Evolutionary conservation across 148 eudicot genomes (phyloP), one percentile per base, ranked within the genome.

Genomic region (Rhododendron williamsianum): DNA sequence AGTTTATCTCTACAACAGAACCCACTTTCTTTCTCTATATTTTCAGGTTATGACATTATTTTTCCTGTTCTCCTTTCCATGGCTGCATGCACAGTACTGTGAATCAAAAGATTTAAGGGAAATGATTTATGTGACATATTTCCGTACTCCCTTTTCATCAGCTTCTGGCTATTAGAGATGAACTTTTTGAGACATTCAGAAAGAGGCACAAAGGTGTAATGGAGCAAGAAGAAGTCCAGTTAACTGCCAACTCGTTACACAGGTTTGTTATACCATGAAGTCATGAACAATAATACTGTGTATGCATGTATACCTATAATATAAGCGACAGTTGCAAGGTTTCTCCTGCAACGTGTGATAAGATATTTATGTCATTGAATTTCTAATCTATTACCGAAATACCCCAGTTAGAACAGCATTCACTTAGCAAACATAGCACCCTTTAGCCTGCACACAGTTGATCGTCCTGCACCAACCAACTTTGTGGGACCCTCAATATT

Each of bases 121-220:
- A 71, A 12, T 12, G 76, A 27, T 30, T 74, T 56, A 49, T 82
- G 80, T 87, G 79, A 86, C 86, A 43, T 36, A 58, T 49, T 43
- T 81, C 65, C 82, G 82, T 65, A 30, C 81, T 78, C 84, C 63
- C 46, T 84, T 77, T 82, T 86, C 76, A 30, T 87, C 92, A 95
- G 98, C 86, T 95, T 83, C 79, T 95, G 73, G 89, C 98, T 27
- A 95, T 97, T 83, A 88, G 99, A 88, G 94, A 97, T 89, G 99
- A 97, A 86, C 98, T 97, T 86, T 97, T 97, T 82, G 98, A 95
- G 89, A 97, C 98, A 69, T 97, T 97, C 86, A 93, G 95, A 88
- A 94, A 95, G 89, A 94, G 99, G 91, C 96, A 97, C 82, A 97
- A 90, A 90, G 98, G 99, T 83, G 98, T 91, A 71, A 97, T 97